Conservation (phyloP, 768 basidiomycete species). For the Ramaria rubella region DNA sequence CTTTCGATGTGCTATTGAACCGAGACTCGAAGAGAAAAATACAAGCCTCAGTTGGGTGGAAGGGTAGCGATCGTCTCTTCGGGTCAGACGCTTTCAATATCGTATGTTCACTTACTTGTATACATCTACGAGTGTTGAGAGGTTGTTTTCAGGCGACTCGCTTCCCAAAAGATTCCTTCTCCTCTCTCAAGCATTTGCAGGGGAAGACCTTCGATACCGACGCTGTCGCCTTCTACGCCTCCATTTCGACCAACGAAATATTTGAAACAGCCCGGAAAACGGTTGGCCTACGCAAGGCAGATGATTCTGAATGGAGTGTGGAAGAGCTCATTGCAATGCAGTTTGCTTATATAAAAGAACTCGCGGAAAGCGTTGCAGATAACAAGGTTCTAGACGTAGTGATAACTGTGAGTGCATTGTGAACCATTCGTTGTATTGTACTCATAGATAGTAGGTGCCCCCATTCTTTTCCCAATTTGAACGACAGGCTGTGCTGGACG, state of each 20-base stretch:
- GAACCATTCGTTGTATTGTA: neutral
- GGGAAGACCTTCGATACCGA: slow-evolving; percentile 60
- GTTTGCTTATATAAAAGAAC: slow-evolving; percentile 79
- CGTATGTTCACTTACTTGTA: slow-evolving; percentile 41
- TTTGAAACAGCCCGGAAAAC: slow-evolving; percentile 53
- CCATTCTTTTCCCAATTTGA: slow-evolving; percentile 87
- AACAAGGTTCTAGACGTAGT: slow-evolving; percentile 82
- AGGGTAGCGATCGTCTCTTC: slow-evolving; percentile 83
- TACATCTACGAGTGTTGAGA: slow-evolving; percentile 1
- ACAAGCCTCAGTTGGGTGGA: slow-evolving; percentile 85
- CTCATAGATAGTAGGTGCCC: slow-evolving; percentile 43
- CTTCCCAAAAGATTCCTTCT: slow-evolving; percentile 84
- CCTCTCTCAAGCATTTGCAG: slow-evolving; percentile 78
- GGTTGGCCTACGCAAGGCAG: slow-evolving; percentile 45
- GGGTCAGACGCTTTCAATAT: slow-evolving; percentile 84
- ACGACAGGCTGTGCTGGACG: slow-evolving; percentile 86
- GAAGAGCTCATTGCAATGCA: slow-evolving; percentile 96
- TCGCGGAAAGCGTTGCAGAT: slow-evolving; percentile 66
- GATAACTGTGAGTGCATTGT: slow-evolving; percentile 48
- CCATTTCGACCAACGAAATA: slow-evolving; percentile 39
- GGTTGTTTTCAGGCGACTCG: slow-evolving; percentile 64
- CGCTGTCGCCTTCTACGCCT: slow-evolving; percentile 48
- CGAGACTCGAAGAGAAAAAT: slow-evolving; percentile 97
- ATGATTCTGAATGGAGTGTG: slow-evolving; percentile 64
- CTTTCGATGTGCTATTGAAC: slow-evolving; percentile 94